These are phyloP conservation scores for Chaetomiaceae sp. DNA, from an alignment of 2,329 filamentous ascomycete species.

Conservation along the genomic window DNA sequence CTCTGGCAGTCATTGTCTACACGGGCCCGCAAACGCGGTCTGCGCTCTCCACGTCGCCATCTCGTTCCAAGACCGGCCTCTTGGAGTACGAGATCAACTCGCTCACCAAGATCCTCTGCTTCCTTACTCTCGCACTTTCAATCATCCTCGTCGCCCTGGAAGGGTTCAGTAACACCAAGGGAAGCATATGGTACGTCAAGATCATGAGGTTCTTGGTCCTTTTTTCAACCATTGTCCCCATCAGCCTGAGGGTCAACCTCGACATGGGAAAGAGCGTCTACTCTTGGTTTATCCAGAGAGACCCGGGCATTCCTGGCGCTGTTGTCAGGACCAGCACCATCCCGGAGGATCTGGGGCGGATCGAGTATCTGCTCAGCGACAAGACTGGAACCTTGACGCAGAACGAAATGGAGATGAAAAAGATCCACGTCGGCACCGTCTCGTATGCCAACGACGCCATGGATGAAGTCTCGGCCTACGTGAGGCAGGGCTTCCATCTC, in stretches of 20 bases:
- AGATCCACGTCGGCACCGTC: slow-evolving; percentile 96
- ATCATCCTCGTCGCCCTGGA: slow-evolving; percentile 84
- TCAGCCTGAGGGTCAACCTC: slow-evolving; percentile 91
- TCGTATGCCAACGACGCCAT: slow-evolving; percentile 98
- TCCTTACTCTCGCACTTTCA: slow-evolving; percentile 79
- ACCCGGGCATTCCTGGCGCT: slow-evolving; percentile 83
- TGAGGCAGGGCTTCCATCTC: slow-evolving; percentile 74
- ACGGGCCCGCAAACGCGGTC: slow-evolving; percentile 92
- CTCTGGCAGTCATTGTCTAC: slow-evolving; percentile 87
- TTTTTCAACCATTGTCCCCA: slow-evolving; percentile 98
- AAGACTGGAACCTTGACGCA: slow-evolving; percentile 98
- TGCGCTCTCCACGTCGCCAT: slow-evolving; percentile 85
- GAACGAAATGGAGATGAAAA: slow-evolving; percentile 98
- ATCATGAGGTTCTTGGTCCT: slow-evolving; percentile 97
- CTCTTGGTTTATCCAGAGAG: slow-evolving; percentile 89
- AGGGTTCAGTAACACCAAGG: slow-evolving; percentile 65
- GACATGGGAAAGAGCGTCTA: slow-evolving; percentile 97
- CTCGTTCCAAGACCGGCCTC: slow-evolving; percentile 88
- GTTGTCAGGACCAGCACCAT: slow-evolving; percentile 97
- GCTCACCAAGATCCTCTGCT: slow-evolving; percentile 90
- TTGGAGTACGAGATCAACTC: slow-evolving; percentile 97
- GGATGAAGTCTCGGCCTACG: slow-evolving; percentile 88
- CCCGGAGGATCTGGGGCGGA: slow-evolving; percentile 89
- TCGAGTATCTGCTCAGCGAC: slow-evolving; percentile 93
- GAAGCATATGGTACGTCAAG: slow-evolving; percentile 83